Evolutionary conservation across 208 protist genomes (phyloP).

Genomic region (Trypanosoma scelopori): DNA sequence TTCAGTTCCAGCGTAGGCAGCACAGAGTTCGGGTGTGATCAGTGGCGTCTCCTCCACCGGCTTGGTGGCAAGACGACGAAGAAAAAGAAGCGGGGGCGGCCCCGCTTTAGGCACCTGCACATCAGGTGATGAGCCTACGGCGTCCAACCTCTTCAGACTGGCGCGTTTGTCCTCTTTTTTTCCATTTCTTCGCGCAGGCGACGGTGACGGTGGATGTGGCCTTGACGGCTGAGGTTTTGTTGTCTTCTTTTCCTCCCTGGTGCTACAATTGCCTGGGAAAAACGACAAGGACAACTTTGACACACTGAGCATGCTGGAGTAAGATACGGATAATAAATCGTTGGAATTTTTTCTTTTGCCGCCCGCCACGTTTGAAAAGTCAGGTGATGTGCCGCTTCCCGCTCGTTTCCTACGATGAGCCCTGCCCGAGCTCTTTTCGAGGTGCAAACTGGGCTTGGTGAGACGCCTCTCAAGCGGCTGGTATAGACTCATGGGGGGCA

Average conservation of each 20-base stretch:
- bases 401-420: constrained; percentile 2
- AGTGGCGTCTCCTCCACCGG: constrained; percentile 10
- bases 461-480: constrained; percentile 32
- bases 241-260: not conserved
- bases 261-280: no score
- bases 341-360: not conserved
- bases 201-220: no score
- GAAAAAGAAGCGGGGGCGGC: constrained; percentile 18
- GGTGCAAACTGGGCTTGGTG: constrained; percentile 5
- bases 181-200: no score
- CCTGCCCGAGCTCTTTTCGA: not conserved
- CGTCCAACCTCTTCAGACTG: no score
- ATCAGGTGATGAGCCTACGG: not conserved
- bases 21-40: constrained; percentile 28
- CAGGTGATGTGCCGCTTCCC: constrained; percentile 3
- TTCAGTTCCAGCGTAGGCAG: constrained; percentile 23
- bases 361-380: not conserved
- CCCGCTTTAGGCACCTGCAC: constrained; percentile 18
- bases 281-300: not conserved
- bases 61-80: constrained; percentile 7
- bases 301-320: constrained; percentile 5
- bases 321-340: constrained; percentile 14
- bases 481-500: constrained; percentile 82
- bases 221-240: not conserved
- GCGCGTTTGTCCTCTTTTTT: no score